Conservation (phyloP, 2,329 filamentous ascomycete genomes). For the Paecilomyces niveus region DNA sequence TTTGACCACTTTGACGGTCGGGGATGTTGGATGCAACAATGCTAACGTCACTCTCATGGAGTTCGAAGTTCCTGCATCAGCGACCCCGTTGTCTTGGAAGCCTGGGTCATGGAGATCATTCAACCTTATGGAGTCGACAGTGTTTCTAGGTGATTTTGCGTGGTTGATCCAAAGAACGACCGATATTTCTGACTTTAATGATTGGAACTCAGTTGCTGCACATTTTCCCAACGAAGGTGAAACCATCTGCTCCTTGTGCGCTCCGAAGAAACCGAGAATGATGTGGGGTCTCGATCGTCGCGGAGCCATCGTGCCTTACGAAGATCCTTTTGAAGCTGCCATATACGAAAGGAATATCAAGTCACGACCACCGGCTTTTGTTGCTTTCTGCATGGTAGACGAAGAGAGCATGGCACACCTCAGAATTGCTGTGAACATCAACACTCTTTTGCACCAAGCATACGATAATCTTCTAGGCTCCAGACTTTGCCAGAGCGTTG, state of each 20-base stretch:
- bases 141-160: slow-evolving; percentile 17
- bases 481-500: slow-evolving; percentile 8
- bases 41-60: slow-evolving; percentile 25
- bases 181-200: slow-evolving; percentile 15
- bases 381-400: slow-evolving; percentile 29
- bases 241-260: slow-evolving; percentile 21
- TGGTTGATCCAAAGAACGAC: slow-evolving; percentile 27
- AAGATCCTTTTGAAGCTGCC: slow-evolving; percentile 46
- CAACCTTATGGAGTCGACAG: slow-evolving; percentile 18
- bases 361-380: slow-evolving; percentile 36
- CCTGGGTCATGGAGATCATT: slow-evolving; percentile 18
- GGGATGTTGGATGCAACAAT: slow-evolving; percentile 18
- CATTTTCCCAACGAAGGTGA: slow-evolving; percentile 4
- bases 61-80: slow-evolving; percentile 13
- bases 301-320: slow-evolving; percentile 36
- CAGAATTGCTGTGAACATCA: slow-evolving; percentile 30
- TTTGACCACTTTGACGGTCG: slow-evolving; percentile 8
- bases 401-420: slow-evolving; percentile 27
- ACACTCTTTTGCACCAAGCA: slow-evolving; percentile 30
- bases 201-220: slow-evolving; percentile 18
- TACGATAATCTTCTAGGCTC: slow-evolving; percentile 17
- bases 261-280: slow-evolving; percentile 24
- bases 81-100: slow-evolving; percentile 10
- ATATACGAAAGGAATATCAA: slow-evolving; percentile 47
- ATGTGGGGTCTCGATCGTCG: slow-evolving; percentile 24